These are phyloP conservation scores for Colletotrichum navitas DNA, from an alignment of 2,329 filamentous ascomycete species.

Conservation along the genomic window DNA sequence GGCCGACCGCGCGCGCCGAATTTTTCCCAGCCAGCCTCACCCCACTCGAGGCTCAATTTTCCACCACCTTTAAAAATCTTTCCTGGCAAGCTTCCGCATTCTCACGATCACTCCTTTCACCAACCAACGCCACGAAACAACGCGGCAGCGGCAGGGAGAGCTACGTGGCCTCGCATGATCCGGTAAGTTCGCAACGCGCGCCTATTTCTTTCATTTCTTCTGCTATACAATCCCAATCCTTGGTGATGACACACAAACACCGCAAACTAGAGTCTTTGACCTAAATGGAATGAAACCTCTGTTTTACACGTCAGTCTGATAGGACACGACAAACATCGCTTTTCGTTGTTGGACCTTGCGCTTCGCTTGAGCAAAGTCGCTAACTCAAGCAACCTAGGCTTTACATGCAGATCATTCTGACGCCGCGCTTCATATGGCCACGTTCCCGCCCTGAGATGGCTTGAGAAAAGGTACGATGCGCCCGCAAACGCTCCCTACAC, in stretches of 20 bases:
- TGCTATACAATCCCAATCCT: slow-evolving; percentile 45
- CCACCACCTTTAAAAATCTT: slow-evolving; percentile 45
- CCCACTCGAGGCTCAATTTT: slow-evolving; percentile 41
- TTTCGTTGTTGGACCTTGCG: slow-evolving; percentile 18
- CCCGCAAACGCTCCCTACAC: not conserved
- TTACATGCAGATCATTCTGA: slow-evolving; percentile 28
- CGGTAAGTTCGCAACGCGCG: slow-evolving; percentile 45
- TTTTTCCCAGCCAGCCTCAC: slow-evolving; percentile 38
- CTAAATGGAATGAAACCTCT: slow-evolving; percentile 82
- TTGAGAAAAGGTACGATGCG: slow-evolving; percentile 24
- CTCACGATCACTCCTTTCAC: slow-evolving; percentile 29
- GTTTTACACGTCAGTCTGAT: slow-evolving; percentile 96
- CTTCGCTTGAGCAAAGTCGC: slow-evolving; percentile 11
- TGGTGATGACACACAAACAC: slow-evolving; percentile 87
- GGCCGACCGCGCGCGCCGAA: slow-evolving; percentile 39
- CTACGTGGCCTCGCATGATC: slow-evolving; percentile 38
- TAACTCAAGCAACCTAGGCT: slow-evolving; percentile 24
- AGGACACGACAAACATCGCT: slow-evolving; percentile 45
- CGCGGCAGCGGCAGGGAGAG: slow-evolving; percentile 10
- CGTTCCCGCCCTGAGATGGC: slow-evolving; percentile 16
- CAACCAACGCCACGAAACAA: slow-evolving; percentile 29
- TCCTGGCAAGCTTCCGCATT: slow-evolving; percentile 32
- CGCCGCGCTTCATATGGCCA: slow-evolving; percentile 17
- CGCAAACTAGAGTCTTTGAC: slow-evolving; percentile 99
- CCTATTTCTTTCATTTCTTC: slow-evolving; percentile 42